phyloP scores from a whole-genome alignment of 2,329 filamentous ascomycete genomes.

The Beauveria medogensis region DNA sequence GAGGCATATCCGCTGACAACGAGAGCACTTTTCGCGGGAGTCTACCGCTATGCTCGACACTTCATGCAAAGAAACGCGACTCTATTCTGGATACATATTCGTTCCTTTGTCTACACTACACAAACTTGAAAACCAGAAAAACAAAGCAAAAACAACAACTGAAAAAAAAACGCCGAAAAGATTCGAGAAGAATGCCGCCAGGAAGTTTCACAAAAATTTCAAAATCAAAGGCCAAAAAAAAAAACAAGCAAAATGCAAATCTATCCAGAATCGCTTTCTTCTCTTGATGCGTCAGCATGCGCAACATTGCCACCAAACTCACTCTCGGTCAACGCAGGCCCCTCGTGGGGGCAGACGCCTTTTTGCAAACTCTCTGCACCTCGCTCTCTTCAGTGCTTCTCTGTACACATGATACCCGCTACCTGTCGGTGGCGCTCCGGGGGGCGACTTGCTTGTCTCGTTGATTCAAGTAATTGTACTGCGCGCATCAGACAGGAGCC shows the following conservation, averaged over 20 bases:
- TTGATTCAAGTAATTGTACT: background rate
- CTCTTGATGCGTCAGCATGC: background rate
- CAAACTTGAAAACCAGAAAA: background rate
- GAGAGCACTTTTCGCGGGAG: background rate
- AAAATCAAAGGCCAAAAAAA: background rate
- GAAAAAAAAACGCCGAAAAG: background rate
- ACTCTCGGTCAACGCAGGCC: background rate
- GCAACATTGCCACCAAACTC: background rate
- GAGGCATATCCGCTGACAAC: background rate
- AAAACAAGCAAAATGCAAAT: background rate
- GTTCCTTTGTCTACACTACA: background rate
- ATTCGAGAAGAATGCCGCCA: background rate
- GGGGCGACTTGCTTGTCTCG: background rate
- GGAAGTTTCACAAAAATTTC: background rate
- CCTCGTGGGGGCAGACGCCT: background rate
- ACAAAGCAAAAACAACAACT: background rate
- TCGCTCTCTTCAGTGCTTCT: background rate
- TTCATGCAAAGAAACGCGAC: background rate
- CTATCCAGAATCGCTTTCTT: background rate
- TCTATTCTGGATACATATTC: background rate
- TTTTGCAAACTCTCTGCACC: background rate
- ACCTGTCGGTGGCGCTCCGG: background rate
- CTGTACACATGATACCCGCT: slow-evolving; percentile 1
- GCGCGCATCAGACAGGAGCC: background rate
- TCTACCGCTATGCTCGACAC: background rate